Evolutionary conservation across 768 basidiomycete genomes (phyloP), one percentile per base, ranked within the genome.

Genomic region (Suillus variegatus): DNA sequence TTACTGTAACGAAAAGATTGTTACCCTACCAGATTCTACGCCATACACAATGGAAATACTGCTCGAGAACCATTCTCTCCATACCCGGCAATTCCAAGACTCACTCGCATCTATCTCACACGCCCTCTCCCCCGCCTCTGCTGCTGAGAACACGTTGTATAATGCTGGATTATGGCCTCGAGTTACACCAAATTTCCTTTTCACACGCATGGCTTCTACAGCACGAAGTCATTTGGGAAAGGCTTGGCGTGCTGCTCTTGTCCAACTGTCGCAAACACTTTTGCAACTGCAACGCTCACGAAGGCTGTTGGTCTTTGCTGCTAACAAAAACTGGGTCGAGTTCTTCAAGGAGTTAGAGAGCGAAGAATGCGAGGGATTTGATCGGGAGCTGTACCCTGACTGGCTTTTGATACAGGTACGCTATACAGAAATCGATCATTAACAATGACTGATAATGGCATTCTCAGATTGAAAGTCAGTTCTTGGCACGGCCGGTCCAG

Each of bases 401-500:
- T 65, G 64, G 54, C 54, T 67, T 40, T 56, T 74, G 38, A 66
- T 66, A 9, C 65, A 57, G 41, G 70, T 75, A 35, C 13, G 13
- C 35, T 22, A 7, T 25, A 51, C 25, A 25, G 13, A 51, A 25
- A 25, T 51, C 22, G 38, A 16, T 6, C 1, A 13, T 25, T 7
- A 14, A 51, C 2, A 6, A 9, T 44, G 9, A 20, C 54, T 65
- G 46, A 65, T 46, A 60, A 38, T n/a, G n/a, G 2, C 20, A 10
- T 56, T 12, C 41, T 57, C 60, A 85, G 85, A 76, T 86, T 1
- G 82, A 86, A 63, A 71, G 77, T 8, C 75, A 85, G 60, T 76
- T 87, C 44, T 64, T 79, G 7, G 71, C 78, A 35, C 82, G 85
- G 6, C 74, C 76, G 0, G 68, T 85, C 18, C 86, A 87, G 64